These are phyloP conservation scores for Lipomyces starkeyi DNA, from an alignment of 805 yeast genomes.

Conservation along the genomic window DNA sequence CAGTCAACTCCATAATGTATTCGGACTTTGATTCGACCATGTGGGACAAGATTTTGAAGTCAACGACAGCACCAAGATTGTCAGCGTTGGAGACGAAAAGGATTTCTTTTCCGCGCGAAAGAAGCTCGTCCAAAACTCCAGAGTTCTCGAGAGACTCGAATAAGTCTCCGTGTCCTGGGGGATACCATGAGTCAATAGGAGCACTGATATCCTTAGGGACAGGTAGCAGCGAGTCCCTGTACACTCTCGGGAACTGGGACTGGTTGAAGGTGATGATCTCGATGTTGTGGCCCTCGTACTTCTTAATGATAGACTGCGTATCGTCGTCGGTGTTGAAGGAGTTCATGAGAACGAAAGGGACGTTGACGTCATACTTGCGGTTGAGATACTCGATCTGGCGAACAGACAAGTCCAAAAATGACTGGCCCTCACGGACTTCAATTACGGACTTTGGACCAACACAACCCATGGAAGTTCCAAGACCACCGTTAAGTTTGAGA, in stretches of 20 bases:
- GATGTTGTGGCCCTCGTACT: slow-evolving; percentile 95
- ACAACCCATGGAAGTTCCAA: slow-evolving; percentile 99
- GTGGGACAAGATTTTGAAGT: slow-evolving; percentile 85
- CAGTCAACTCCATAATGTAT: slow-evolving; percentile 97
- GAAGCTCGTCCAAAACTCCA: slow-evolving; percentile 87
- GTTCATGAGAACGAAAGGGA: slow-evolving; percentile 96
- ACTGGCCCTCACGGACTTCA: slow-evolving; percentile 98
- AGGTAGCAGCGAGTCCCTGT: slow-evolving; percentile 93
- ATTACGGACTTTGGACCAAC: slow-evolving; percentile 98
- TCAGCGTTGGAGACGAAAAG: slow-evolving; percentile 97
- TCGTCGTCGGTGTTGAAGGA: slow-evolving; percentile 97
- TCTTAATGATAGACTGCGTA: slow-evolving; percentile 92
- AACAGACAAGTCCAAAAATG: slow-evolving; percentile 92
- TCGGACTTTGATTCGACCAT: slow-evolving; percentile 91
- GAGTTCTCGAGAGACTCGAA: slow-evolving; percentile 87
- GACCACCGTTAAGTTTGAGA: slow-evolving; percentile 94
- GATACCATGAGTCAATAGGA: slow-evolving; percentile 89
- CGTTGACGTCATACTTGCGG: slow-evolving; percentile 87
- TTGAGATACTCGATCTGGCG: slow-evolving; percentile 91
- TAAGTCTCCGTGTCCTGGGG: slow-evolving; percentile 99
- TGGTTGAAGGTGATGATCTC: slow-evolving; percentile 96
- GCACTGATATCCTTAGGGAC: slow-evolving; percentile 82
- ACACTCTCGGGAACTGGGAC: slow-evolving; percentile 95
- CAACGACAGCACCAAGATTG: slow-evolving; percentile 98
- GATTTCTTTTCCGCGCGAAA: slow-evolving; percentile 92